Percentiles rank a stretch among this genome's conserved stretches.
Evolutionary conservation across 495 filamentous ascomycete genomes (phyloP).

Genomic region (Hypoxylon lienhwacheense): DNA sequence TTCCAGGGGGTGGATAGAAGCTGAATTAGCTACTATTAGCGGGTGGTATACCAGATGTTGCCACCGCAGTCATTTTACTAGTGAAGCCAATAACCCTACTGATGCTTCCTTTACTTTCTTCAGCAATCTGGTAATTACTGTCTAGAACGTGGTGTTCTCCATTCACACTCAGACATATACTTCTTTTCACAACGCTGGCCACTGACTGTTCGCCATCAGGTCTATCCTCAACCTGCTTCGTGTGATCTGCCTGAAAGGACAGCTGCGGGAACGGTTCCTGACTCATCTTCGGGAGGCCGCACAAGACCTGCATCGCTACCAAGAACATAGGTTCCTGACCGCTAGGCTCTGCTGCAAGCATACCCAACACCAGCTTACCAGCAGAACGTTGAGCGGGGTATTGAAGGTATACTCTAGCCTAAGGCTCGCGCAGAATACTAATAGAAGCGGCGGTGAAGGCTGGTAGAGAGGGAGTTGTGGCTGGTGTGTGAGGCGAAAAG

Average conservation of each 20-base stretch:
- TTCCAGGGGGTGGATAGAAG: not conserved
- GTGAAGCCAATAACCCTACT: not conserved
- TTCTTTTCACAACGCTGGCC: constrained; percentile 1
- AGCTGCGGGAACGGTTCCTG: constrained; percentile 35
- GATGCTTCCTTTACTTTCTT: not conserved
- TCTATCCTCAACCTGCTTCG: constrained; percentile 5
- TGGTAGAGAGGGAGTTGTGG: constrained; percentile 11
- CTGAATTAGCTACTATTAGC: not conserved
- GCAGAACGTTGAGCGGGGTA: constrained; percentile 26
- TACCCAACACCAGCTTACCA: constrained; percentile 35
- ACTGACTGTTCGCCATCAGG: constrained; percentile 1
- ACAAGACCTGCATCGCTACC: constrained; percentile 38
- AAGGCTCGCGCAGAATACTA: constrained; percentile 25
- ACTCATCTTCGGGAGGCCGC: constrained; percentile 41
- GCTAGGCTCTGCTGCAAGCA: constrained; percentile 38
- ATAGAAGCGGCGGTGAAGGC: constrained; percentile 38
- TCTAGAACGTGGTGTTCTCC: not conserved
- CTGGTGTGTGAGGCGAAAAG: constrained; percentile 17
- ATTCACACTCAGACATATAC: constrained; percentile 3
- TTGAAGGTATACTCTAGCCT: constrained; percentile 28
- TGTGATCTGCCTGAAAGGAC: constrained; percentile 13
- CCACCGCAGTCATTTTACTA: constrained; percentile 1
- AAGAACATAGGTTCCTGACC: constrained; percentile 39
- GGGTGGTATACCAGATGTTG: not conserved
- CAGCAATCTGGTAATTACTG: not conserved